Evolutionary conservation across 2,329 filamentous ascomycete species (phyloP).

Genomic region (Xylariaceae sp.): DNA sequence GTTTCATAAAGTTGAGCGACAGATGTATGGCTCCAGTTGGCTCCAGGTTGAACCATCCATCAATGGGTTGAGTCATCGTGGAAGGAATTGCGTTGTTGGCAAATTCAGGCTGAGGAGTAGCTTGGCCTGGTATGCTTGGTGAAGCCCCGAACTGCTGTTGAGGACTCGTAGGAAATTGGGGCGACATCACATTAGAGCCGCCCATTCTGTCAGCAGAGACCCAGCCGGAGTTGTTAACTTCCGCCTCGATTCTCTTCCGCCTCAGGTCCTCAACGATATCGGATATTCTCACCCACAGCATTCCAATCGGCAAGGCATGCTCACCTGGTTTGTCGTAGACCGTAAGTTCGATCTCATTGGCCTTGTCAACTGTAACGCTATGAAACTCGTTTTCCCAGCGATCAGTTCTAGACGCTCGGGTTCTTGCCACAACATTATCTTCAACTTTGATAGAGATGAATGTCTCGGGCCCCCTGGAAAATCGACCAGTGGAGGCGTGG

Average conservation of each 20-base stretch:
- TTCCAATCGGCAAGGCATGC: slow-evolving; percentile 84
- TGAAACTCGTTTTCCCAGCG: slow-evolving; percentile 90
- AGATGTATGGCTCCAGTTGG: slow-evolving; percentile 90
- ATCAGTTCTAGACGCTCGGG: slow-evolving; percentile 78
- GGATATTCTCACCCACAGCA: slow-evolving; percentile 94
- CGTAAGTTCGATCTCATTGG: slow-evolving; percentile 95
- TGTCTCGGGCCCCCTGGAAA: slow-evolving; percentile 87
- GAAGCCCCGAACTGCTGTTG: slow-evolving; percentile 42
- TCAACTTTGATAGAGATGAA: slow-evolving; percentile 97
- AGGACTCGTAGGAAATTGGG: slow-evolving; percentile 58
- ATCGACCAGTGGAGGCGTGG: slow-evolving; percentile 78
- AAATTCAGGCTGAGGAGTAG: slow-evolving; percentile 29
- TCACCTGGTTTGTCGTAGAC: slow-evolving; percentile 95
- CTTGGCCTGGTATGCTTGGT: slow-evolving; percentile 40
- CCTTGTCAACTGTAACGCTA: slow-evolving; percentile 92
- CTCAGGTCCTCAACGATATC: slow-evolving; percentile 98
- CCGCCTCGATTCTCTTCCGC: slow-evolving; percentile 92
- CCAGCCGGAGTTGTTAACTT: slow-evolving; percentile 93
- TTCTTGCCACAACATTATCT: slow-evolving; percentile 84
- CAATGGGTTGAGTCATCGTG: slow-evolving; percentile 62
- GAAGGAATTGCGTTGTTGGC: slow-evolving; percentile 44
- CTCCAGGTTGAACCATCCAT: slow-evolving; percentile 96
- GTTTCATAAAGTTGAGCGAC: slow-evolving; percentile 87
- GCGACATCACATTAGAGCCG: slow-evolving; percentile 40
- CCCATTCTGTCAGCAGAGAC: slow-evolving; percentile 96